Evolutionary conservation across 306 rosid genomes (phyloP).

Genomic region (Delonix regia): DNA sequence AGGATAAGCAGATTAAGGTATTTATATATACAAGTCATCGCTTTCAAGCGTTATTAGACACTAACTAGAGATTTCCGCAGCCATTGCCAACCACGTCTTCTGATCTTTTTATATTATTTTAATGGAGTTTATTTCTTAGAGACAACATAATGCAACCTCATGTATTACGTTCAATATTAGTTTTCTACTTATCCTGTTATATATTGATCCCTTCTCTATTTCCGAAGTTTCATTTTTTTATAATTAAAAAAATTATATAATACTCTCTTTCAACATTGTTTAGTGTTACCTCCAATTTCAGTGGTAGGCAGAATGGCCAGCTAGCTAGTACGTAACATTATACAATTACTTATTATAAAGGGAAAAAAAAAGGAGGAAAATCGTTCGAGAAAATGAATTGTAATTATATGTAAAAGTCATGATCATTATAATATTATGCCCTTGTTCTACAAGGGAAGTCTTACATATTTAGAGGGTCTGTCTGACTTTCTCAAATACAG

Average conservation of each 20-base stretch:
- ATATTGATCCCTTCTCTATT: too few species aligned
- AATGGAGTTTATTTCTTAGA: neutral
- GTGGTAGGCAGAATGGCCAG: too few species aligned
- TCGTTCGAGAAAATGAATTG: too few species aligned
- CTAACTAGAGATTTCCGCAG: slow-evolving; percentile 12
- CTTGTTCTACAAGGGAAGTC: neutral
- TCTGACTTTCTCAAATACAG: neutral
- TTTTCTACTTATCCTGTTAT: too few species aligned
- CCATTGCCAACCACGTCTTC: neutral
- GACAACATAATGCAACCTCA: neutral
- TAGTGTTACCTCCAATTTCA: too few species aligned
- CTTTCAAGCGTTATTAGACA: slow-evolving; percentile 8
- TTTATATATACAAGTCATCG: neutral
- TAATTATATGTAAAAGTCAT: too few species aligned
- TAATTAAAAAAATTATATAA: neutral
- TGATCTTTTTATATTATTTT: neutral
- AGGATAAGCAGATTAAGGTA: neutral
- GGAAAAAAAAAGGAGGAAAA: too few species aligned
- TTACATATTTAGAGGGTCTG: neutral
- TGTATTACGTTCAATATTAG: neutral
- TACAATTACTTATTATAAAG: too few species aligned
- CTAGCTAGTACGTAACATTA: too few species aligned
- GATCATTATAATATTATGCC: neutral
- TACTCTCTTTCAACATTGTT: neutral
- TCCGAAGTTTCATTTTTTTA: too few species aligned